phyloP scores from a whole-genome alignment of 352 stramenopile genomes.

The Phytophthora meadii region DNA sequence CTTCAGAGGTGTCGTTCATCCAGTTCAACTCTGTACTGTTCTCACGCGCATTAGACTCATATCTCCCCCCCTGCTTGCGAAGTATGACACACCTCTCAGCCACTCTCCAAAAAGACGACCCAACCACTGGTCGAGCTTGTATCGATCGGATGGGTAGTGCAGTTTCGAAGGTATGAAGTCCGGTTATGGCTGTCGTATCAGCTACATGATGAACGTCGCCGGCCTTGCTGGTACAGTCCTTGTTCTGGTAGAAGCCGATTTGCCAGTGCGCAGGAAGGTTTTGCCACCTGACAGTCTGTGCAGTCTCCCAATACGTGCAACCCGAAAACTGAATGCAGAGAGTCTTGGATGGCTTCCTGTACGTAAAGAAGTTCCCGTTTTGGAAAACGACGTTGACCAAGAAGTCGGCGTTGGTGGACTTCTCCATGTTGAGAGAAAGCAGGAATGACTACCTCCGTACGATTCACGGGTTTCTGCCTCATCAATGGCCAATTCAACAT shows the following conservation, averaged over 20 bases:
- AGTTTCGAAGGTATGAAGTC: background rate
- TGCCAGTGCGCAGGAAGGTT: slow-evolving; percentile 9
- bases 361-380: slow-evolving; percentile 4
- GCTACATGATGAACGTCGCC: background rate
- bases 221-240: background rate
- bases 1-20: background rate
- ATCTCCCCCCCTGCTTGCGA: background rate
- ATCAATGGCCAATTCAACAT: no score
- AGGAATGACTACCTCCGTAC: no score
- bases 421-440: no score
- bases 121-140: background rate
- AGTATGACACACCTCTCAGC: background rate
- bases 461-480: no score
- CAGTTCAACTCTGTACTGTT: background rate
- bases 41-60: background rate
- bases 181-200: background rate
- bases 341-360: background rate
- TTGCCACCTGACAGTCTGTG: slow-evolving; percentile 4
- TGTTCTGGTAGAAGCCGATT: slow-evolving; percentile 8
- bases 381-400: slow-evolving; percentile 3
- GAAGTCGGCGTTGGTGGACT: no score
- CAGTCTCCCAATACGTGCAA: slow-evolving; percentile 2
- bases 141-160: slow-evolving; percentile 1
- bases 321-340: slow-evolving; percentile 11
- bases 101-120: background rate